These are phyloP conservation scores for Rhizophagus sp. DNA, from an alignment of 192 early-diverging fungal genomes.

Conservation along the genomic window DNA sequence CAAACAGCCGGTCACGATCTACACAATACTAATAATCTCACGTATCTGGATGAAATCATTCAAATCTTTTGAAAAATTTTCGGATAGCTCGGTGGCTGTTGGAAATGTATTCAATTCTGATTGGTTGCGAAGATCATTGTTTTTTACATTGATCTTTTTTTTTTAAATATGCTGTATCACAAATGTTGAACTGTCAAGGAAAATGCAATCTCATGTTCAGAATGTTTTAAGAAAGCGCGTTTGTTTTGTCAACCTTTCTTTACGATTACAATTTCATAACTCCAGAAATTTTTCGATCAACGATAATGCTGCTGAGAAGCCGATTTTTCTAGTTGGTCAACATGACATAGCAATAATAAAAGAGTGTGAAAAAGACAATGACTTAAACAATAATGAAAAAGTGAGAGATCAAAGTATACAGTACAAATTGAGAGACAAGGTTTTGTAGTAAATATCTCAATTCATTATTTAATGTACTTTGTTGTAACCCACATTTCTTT, in stretches of 20 bases:
- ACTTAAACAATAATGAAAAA: not conserved
- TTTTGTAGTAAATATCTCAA: not conserved
- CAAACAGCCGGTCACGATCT: not conserved
- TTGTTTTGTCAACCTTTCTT: not conserved
- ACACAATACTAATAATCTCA: not conserved
- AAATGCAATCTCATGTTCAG: too few species aligned
- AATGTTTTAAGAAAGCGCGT: not conserved
- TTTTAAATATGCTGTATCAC: too few species aligned
- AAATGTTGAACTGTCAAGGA: too few species aligned
- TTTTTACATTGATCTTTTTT: too few species aligned
- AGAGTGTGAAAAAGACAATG: not conserved
- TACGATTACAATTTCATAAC: not conserved
- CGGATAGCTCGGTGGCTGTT: not conserved
- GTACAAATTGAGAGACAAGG: conserved; percentile 30
- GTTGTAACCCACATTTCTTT: not conserved
- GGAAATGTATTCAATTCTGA: not conserved
- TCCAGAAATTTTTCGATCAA: not conserved
- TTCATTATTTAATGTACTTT: not conserved
- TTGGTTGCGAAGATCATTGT: not conserved
- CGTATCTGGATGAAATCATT: conserved; percentile 5
- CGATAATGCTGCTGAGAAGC: not conserved
- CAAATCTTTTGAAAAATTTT: not conserved
- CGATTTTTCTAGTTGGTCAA: not conserved
- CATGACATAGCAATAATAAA: not conserved
- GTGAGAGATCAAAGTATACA: conserved; percentile 5